Evolutionary conservation across 495 filamentous ascomycete genomes (phyloP), one percentile per base, ranked within the genome.

Genomic region (Pyrenula aspistea): DNA sequence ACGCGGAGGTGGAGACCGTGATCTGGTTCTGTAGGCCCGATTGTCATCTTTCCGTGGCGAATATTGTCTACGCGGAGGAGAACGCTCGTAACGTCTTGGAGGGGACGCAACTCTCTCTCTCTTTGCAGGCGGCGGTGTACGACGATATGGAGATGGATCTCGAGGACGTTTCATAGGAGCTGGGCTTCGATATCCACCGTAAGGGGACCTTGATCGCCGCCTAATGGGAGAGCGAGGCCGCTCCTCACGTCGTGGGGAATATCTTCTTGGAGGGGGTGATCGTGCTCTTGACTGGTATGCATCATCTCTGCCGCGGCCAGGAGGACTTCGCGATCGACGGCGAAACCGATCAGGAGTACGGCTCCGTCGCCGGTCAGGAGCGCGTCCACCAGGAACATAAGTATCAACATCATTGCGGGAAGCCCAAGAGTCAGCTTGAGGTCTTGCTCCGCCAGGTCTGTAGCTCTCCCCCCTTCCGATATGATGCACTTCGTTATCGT

Each of bases 391-490:
- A 15, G 31, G 31, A 36, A 73, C 70, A 68, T 77, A 80, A n/a
- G 74, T 74, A 59, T 78, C 76, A 24, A 69, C 70, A 51, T 68
- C 65, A 51, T 66, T 61, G 25, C 76, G 76, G 57, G 71, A 63
- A 36, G 66, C 70, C 20, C 67, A 70, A 60, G 65, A 69, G 22
- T 69, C 68, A 49, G 71, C 67, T 47, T 70, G 72, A 50, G 73
- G 75, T 52, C 71, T 68, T 49, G 68, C 63, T 55, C 70, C 67
- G 56, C 74, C 72, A 47, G 77, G 76, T 12, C 77, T 74, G 67
- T 80, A 80, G 55, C 75, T 77, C 61, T 80, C 77, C 22, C 75
- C 74, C n/a, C 75, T 73, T 56, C 73, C 54, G 25, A 55, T 23
- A 53, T 58, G 64, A 23, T 54, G n/a, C 19, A 52, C 50, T 21